phyloP scores from a whole-genome alignment of 1,284 basidiomycete species.

The Rhodotorula sp. region DNA sequence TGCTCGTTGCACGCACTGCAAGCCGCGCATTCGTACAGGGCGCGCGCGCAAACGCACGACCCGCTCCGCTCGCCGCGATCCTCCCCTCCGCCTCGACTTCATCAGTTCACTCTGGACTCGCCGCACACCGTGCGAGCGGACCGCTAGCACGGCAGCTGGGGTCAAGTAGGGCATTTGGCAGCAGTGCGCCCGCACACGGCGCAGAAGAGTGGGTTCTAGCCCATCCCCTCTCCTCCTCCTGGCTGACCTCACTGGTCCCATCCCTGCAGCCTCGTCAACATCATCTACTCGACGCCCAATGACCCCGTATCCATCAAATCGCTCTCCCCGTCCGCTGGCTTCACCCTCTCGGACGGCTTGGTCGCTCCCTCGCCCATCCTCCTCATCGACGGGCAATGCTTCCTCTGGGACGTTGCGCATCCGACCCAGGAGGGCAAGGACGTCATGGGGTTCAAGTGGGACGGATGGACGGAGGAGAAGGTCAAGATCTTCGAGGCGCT shows the following conservation, averaged over 20 bases:
- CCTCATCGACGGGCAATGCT: conserved; percentile 80
- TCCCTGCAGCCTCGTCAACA: conserved; percentile 42
- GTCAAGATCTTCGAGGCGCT: conserved; percentile 79
- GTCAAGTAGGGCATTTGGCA: background rate
- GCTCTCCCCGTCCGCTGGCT: conserved; percentile 47
- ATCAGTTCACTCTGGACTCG: background rate
- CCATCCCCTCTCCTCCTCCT: background rate
- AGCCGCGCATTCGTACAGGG: background rate
- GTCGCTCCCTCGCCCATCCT: conserved; percentile 74
- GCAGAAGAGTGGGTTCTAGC: background rate
- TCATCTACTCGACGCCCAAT: conserved; percentile 38
- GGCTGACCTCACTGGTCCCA: background rate
- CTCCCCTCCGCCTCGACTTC: background rate
- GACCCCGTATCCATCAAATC: conserved; percentile 37
- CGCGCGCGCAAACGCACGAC: background rate
- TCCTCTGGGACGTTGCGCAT: conserved; percentile 83
- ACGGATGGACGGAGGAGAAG: conserved; percentile 68
- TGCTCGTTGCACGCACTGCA: background rate
- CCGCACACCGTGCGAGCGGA: background rate
- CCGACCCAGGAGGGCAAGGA: conserved; percentile 53
- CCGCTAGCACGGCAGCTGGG: too few species aligned
- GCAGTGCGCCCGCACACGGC: background rate
- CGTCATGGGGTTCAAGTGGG: conserved; percentile 46
- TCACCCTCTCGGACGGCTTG: conserved; percentile 62
- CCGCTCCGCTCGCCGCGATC: background rate